These are phyloP conservation scores for Pseudocercospora musae DNA, from an alignment of 2,329 filamentous ascomycete genomes.

Conservation along the genomic window DNA sequence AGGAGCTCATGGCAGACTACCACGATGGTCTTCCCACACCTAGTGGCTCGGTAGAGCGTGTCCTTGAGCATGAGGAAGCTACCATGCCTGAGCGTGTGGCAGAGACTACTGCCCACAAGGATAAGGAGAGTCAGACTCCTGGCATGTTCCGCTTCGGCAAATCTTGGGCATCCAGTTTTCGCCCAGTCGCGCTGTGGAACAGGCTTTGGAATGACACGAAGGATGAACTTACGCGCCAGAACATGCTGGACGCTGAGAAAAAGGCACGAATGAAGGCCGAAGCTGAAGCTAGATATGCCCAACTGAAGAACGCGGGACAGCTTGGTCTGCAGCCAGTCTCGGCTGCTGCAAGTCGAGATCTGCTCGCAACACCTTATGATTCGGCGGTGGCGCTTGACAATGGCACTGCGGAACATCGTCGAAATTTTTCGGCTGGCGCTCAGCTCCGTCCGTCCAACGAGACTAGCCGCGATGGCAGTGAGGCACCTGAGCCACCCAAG, in stretches of 20 bases:
- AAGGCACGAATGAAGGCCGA: slow-evolving; percentile 44
- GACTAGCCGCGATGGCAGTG: slow-evolving; percentile 18
- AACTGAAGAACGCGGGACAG: slow-evolving; percentile 53
- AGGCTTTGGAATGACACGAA: slow-evolving; percentile 46
- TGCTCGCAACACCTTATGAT: slow-evolving; percentile 26
- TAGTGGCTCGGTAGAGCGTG: slow-evolving; percentile 17
- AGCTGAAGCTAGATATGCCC: slow-evolving; percentile 52
- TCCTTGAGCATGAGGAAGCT: slow-evolving; percentile 22
- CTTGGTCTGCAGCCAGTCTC: slow-evolving; percentile 32
- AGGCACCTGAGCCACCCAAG: slow-evolving; percentile 22
- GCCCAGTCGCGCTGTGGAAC: slow-evolving; percentile 50
- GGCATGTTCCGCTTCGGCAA: slow-evolving; percentile 57
- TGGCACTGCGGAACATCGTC: slow-evolving; percentile 18
- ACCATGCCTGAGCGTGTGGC: slow-evolving; percentile 21
- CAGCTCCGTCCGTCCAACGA: slow-evolving; percentile 14
- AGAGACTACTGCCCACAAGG: slow-evolving; percentile 25
- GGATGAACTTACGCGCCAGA: slow-evolving; percentile 39
- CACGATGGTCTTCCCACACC: slow-evolving; percentile 24
- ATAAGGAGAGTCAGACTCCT: slow-evolving; percentile 37
- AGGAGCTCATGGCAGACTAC: slow-evolving; percentile 41
- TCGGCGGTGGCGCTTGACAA: slow-evolving; percentile 30
- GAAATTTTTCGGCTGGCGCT: slow-evolving; percentile 17
- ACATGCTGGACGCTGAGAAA: slow-evolving; percentile 40
- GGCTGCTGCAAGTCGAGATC: not conserved
- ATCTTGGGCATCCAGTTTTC: slow-evolving; percentile 53